Evolutionary conservation across 352 stramenopile species (phyloP).

Genomic region (Phytophthora megakarya): DNA sequence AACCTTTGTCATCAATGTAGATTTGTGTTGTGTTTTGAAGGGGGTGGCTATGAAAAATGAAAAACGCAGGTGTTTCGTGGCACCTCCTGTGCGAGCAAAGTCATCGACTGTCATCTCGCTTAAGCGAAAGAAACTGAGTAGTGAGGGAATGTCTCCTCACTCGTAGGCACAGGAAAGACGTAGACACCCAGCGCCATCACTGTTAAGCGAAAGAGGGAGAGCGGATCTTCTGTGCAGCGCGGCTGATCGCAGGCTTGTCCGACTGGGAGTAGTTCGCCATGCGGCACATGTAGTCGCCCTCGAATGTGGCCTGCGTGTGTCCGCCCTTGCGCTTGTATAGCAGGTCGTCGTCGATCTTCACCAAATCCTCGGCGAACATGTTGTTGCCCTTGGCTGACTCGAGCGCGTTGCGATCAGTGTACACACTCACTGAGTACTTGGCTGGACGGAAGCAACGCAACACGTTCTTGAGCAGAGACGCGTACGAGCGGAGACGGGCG

Average conservation of each 20-base stretch:
- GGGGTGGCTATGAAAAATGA: slow-evolving; percentile 15
- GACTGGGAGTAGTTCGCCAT: slow-evolving; percentile 81
- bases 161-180: no score
- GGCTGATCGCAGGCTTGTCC: slow-evolving; percentile 48
- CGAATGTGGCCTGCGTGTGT: slow-evolving; percentile 85
- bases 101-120: slow-evolving; percentile 7
- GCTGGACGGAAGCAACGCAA: slow-evolving; percentile 96
- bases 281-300: slow-evolving; percentile 84
- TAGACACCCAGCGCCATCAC: slow-evolving; percentile 1
- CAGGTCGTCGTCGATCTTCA: slow-evolving; percentile 76
- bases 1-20: slow-evolving; percentile 24
- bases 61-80: background rate
- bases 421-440: slow-evolving; percentile 98
- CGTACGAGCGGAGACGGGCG: slow-evolving; percentile 80
- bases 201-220: slow-evolving; percentile 77
- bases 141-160: no score
- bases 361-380: slow-evolving; percentile 76
- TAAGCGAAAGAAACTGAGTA: no score
- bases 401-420: slow-evolving; percentile 89
- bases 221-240: slow-evolving; percentile 66
- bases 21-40: slow-evolving; percentile 31
- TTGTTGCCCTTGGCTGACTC: slow-evolving; percentile 65
- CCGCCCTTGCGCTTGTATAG: slow-evolving; percentile 84
- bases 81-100: background rate
- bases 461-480: slow-evolving; percentile 97